Base-by-base conservation (phyloP, 768 basidiomycete species). In the Panaeolus cyanescens region DNA sequence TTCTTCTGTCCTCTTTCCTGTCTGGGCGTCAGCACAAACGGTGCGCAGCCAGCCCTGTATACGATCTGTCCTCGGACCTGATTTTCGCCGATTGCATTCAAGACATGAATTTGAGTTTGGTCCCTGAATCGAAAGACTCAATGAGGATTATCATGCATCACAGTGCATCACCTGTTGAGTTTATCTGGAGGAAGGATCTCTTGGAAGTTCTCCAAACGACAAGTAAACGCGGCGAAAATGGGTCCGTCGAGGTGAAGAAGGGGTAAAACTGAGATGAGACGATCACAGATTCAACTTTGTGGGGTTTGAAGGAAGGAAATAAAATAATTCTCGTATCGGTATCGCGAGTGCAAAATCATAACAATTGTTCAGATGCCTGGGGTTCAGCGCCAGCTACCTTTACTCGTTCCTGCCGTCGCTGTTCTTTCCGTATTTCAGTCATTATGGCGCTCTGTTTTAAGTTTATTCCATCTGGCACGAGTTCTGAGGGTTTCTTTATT, bases 21-120 rank as follows among this genome's bases (percentile, higher is more conserved):
- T 28, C 20, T 32, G 6, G 15, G 32, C 33, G 13, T 36, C 33
- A 37, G 17, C 78, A 61, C 85, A 87, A 72, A 87, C 85, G 3
- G 80, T 84, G 13, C 82, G 84, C 22, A 34, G 15, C 28, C 36
- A 10, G 17, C 12, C 17, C 25, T 39, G 19, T 25, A 17, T 25
- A n/a, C 17, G 34, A 15, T 50, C 25, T 13, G 62, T 20, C 40
- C 8, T 30, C 22, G 28, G 6, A 4, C 10, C 25, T 53, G 31
- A 34, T 55, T 55, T 15, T 34, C 22, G 20, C n/a, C n/a, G 30
- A 33, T 30, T 25, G 32, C 32, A 57, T 65, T 56, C 22, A 54
- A 75, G 76, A 83, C 45, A 81, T 79, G 79, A 80, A 83, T 61
- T 74, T 80, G n/a, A 67, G 81, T 31, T 81, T 81, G 65, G 80